Base-by-base conservation (phyloP, 345 rosid genomes). In the Hibiscus mutabilis region DNA sequence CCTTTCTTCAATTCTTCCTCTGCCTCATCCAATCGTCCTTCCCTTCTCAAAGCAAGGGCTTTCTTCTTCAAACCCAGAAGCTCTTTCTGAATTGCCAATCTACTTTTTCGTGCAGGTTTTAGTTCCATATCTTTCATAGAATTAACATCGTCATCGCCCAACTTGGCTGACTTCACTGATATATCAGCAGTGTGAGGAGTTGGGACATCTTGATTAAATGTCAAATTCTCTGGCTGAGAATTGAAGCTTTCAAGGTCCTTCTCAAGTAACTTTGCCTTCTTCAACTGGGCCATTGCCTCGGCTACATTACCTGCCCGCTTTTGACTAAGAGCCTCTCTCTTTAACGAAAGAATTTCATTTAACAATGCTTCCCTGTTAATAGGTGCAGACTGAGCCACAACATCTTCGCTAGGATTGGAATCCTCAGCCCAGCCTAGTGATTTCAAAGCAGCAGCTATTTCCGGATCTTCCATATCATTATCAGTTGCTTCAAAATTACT, bases 371-470 rank as follows among this genome's bases (percentile, higher is more conserved):
- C 87, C 80, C 79, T 78, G 74, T 76, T 82, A 40, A 76, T 18
- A 69, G 77, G 66, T 73, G 75, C 66, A 25, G 82, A 58, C 12
- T 66, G 77, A 6, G 76, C 4, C 24, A 69, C 74, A 55, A 61
- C 18, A 44, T 57, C 76, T 72, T 82, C 85, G 37, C 58, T 68
- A 25, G 62, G 71, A 74, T 74, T 77, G 78, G 80, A 78, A 63
- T 87, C 92, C 47, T 89, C 96, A n/a, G 70, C 71, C 98, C 96
- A 91, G 58, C 98, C 98, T 74, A 91, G 63, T 22, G 93, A 88
- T 75, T 71, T 77, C 68, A 94, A 74, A 21, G 95, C 82, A 79
- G 89, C 85, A 73, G 86, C 88, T 7, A 94, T 80, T 74, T 88
- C 89, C 2, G 96, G 98, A 64, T 94, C 98, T 75, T 84, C 82